phyloP scores from a whole-genome alignment of 1,284 basidiomycete species.

The Ganoderma multipileum region DNA sequence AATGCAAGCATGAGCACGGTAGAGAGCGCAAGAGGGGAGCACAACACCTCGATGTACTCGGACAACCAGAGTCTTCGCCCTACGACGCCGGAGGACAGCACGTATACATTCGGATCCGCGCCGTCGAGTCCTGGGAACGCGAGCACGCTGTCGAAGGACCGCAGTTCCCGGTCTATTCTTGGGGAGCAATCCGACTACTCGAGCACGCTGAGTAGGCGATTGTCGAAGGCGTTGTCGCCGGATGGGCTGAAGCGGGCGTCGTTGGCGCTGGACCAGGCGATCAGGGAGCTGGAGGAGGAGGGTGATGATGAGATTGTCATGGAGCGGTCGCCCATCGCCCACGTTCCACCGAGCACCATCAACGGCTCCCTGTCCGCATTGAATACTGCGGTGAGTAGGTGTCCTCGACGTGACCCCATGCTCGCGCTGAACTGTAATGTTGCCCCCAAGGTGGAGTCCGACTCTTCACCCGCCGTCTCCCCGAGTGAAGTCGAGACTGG shows the following conservation, averaged over 20 bases:
- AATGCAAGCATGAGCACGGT: conserved; percentile 46
- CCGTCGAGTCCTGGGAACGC: conserved; percentile 60
- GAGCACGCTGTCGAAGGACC: conserved; percentile 31
- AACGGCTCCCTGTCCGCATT: conserved; percentile 24
- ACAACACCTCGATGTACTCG: conserved; percentile 51
- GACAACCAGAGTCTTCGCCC: conserved; percentile 53
- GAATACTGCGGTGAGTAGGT: conserved; percentile 28
- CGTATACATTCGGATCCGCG: conserved; percentile 42
- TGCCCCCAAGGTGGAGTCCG: conserved; percentile 26
- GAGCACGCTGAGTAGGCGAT: conserved; percentile 34
- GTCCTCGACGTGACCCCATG: conserved; percentile 27
- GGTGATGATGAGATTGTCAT: conserved; percentile 75
- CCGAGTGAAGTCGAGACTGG: conserved; percentile 53
- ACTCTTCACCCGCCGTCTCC: conserved; percentile 32
- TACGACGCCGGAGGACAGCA: conserved; percentile 58
- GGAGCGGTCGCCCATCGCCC: conserved; percentile 64
- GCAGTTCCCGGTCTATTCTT: conserved; percentile 35
- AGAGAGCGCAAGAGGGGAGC: conserved; percentile 41
- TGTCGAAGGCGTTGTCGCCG: conserved; percentile 58
- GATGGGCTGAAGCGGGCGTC: conserved; percentile 69
- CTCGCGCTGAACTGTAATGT: conserved; percentile 14
- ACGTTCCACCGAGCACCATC: conserved; percentile 34
- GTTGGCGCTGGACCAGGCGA: conserved; percentile 72
- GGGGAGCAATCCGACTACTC: conserved; percentile 36
- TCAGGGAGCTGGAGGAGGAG: conserved; percentile 67